Percentiles rank a stretch among this genome's conserved stretches.
These are phyloP conservation scores for Leccinum barrowsii DNA, from an alignment of 768 basidiomycete species.

Conservation along the genomic window DNA sequence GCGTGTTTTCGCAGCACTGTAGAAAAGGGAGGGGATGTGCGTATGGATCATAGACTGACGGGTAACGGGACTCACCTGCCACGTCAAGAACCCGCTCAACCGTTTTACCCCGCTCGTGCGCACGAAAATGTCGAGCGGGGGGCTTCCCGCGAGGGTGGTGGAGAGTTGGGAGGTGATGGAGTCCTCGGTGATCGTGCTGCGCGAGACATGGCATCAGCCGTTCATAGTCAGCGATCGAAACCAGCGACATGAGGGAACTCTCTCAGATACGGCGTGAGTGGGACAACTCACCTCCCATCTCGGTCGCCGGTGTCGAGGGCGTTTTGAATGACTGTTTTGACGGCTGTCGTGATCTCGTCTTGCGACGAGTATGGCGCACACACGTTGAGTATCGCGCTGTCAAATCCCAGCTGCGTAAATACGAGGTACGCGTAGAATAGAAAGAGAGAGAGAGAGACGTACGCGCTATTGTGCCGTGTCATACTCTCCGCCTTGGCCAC, in stretches of 20 bases:
- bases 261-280: no score
- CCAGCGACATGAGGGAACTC: slow-evolving; percentile 1
- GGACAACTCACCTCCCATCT: slow-evolving; percentile 24
- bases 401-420: background rate
- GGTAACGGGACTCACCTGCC: slow-evolving; percentile 71
- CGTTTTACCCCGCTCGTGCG: slow-evolving; percentile 83
- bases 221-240: background rate
- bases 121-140: slow-evolving; percentile 85
- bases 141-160: slow-evolving; percentile 61
- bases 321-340: slow-evolving; percentile 37
- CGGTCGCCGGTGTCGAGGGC: slow-evolving; percentile 31
- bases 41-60: background rate
- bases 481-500: slow-evolving; percentile 68
- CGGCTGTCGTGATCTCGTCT: slow-evolving; percentile 86
- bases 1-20: slow-evolving; percentile 79
- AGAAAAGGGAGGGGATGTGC: background rate
- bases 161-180: slow-evolving; percentile 66
- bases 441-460: background rate
- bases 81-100: slow-evolving; percentile 73
- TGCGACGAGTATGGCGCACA: slow-evolving; percentile 91
- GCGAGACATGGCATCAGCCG: background rate
- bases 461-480: slow-evolving; percentile 75
- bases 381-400: slow-evolving; percentile 83
- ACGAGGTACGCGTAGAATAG: background rate
- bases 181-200: slow-evolving; percentile 57